Evolutionary conservation across 306 rosid species (phyloP), one percentile per base, ranked within the genome.

Genomic region (Dalbergia oliveri): DNA sequence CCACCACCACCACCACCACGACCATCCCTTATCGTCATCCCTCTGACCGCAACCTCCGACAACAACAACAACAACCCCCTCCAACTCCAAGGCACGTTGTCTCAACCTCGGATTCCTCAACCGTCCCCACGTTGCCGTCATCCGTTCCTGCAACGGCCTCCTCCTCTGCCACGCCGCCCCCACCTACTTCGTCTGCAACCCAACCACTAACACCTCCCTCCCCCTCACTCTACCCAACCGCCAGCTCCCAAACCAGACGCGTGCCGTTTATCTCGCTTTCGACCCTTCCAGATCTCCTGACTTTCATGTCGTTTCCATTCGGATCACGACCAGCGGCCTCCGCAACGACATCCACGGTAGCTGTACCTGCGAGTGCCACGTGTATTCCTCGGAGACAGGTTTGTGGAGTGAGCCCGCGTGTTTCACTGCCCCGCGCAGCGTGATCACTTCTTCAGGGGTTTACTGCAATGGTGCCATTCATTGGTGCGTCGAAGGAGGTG

Each of bases 381-480:
- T 31, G 10, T 49, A 76, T 18, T 47, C 63, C 33, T 76, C 62
- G 0, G 33, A 31, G 60, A 47, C 62, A 14, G 21, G 16, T 63
- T 76, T 49, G 3, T 76, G 72, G 79, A 44, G 79, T 4, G 18
- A 74, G 0, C 21, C 54, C 3, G 69, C 15, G 14, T 60, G 43
- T 60, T 59, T 14, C 58, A 15, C n/a, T 5, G 69, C 59, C 18
- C 33, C 59, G 4, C 4, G 6, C 35, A 3, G 3, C 1, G 15
- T 58, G 44, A 15, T 53, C 1, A 14, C 49, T 26, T 41, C 16
- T 50, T 35, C 50, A 0, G 72, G 72, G 47, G 80, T 76, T 76
- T 76, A 76, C 63, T 76, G 19, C 69, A 76, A 76, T 0, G 21
- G 64, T 18, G 80, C 64, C 6, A 49, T 63, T 64, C 80, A 76